Evolutionary conservation across 2,329 filamentous ascomycete genomes (phyloP), one percentile per base, ranked within the genome.

Genomic region (Stagonosporopsis rhizophila): DNA sequence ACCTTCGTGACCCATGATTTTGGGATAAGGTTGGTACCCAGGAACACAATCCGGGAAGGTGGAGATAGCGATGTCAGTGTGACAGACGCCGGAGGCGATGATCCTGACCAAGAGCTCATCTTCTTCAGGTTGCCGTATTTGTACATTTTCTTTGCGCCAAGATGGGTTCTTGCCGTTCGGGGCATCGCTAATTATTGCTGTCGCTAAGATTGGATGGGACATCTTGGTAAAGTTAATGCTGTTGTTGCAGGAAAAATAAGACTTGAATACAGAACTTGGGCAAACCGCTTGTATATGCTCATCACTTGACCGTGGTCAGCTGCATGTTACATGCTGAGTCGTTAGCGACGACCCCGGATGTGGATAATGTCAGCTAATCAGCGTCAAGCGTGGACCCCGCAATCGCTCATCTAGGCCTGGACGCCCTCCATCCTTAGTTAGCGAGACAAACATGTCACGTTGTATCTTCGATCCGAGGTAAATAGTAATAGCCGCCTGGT

Each of bases 1-100:
- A 77, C 82, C 83, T 74, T 85, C 83, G 58, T 86, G 83, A 2
- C 83, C 83, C 15, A 84, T 69, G 1, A 85, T 77, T 23, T 76
- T 68, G 0, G 81, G 81, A 59, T 81, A 82, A 32, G 75, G 75
- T 5, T 51, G 14, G 17, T 58, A 58, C 2, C 56, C 52, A 6
- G 78, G 61, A 2, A 44, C 70, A 11, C 69, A 71, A 23, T 79
- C 66, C 9, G 69, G 74, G 15, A 73, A 49, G 8, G 77, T 74
- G 2, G 79, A 81, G 47, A 82, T 78, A 25, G 80, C 69, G 9
- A 83, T 64, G 59, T 86, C 83, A 0, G 82, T 83, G 56, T 86
- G 83, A 58, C 83, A 86, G 45, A 86, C 78, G 0, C 83, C 83
- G 0, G 79, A 79, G 0, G 83, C 82, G 1, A 84, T 74, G 55